Evolutionary conservation across 768 basidiomycete species (phyloP).

Genomic region (Ramaria rubella): DNA sequence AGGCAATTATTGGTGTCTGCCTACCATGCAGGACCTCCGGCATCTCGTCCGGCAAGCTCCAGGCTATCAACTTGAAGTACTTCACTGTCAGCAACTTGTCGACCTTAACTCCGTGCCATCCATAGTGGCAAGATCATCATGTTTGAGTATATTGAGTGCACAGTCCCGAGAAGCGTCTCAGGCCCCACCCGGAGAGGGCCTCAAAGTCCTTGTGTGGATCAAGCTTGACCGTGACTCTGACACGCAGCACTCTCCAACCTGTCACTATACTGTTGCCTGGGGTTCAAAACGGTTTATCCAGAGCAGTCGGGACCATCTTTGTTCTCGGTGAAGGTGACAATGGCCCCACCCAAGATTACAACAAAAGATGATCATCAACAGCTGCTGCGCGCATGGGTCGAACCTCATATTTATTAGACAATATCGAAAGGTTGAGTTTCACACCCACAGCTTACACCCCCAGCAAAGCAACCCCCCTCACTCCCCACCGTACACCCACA

Average conservation of each 20-base stretch:
- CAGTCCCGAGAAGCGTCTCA: slow-evolving; percentile 68
- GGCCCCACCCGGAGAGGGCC: slow-evolving; percentile 78
- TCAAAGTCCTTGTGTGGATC: slow-evolving; percentile 84
- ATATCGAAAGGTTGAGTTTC: too few species aligned
- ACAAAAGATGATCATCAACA: slow-evolving; percentile 43
- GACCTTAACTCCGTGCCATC: slow-evolving; percentile 82
- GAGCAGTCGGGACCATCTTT: slow-evolving; percentile 7
- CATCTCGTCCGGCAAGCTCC: too few species aligned
- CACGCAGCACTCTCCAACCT: too few species aligned
- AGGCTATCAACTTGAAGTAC: too few species aligned
- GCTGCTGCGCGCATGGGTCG: slow-evolving; percentile 76
- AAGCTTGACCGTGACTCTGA: slow-evolving; percentile 64
- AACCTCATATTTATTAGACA: too few species aligned
- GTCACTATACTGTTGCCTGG: slow-evolving; percentile 36
- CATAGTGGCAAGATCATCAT: slow-evolving; percentile 75
- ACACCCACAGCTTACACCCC: too few species aligned
- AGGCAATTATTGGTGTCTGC: too few species aligned
- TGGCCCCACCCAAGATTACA: slow-evolving; percentile 54
- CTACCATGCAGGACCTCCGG: too few species aligned
- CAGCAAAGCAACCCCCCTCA: too few species aligned
- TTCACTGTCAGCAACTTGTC: slow-evolving; percentile 63
- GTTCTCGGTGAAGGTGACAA: slow-evolving; percentile 25
- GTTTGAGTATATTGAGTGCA: slow-evolving; percentile 88
- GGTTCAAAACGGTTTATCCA: slow-evolving; percentile 24
- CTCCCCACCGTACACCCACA: too few species aligned